phyloP scores from a whole-genome alignment of 805 yeast species.

The Jamesozyma gamospora region DNA sequence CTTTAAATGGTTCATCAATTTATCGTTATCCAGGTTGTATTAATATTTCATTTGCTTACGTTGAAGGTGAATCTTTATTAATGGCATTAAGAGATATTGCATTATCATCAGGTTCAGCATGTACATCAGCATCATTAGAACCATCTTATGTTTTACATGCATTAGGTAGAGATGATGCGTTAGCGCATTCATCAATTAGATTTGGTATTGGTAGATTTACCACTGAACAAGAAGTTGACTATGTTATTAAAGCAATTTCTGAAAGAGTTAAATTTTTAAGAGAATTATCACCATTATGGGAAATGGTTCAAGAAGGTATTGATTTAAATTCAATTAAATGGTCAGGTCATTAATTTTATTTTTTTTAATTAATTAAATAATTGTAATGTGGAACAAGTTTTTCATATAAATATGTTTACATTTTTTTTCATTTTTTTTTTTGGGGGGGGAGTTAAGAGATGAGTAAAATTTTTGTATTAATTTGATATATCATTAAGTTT shows the following conservation, averaged over 20 bases:
- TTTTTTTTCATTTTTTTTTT: not conserved
- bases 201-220: conserved; percentile 97
- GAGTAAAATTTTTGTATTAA: too few relatives aligned
- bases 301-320: conserved; percentile 98
- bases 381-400: too few relatives aligned
- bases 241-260: conserved; percentile 77
- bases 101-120: conserved; percentile 91
- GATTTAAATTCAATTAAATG: conserved; percentile 90
- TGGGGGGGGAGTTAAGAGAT: too few relatives aligned
- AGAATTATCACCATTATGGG: conserved; percentile 94
- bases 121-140: conserved; percentile 96
- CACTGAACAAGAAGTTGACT: conserved; percentile 91
- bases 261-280: conserved; percentile 87
- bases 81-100: conserved; percentile 98
- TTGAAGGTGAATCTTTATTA: conserved; percentile 93
- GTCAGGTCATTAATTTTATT: conserved; percentile 84
- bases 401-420: too few relatives aligned
- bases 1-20: conserved; percentile 72
- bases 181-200: conserved; percentile 96
- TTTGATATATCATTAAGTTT: too few relatives aligned
- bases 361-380: too few relatives aligned
- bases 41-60: conserved; percentile 90
- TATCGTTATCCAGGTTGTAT: conserved; percentile 89
- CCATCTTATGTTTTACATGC: conserved; percentile 97
- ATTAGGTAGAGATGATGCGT: conserved; percentile 93